Conservation (phyloP, 2,329 filamentous ascomycete genomes). For the Diplodia intermedia region DNA sequence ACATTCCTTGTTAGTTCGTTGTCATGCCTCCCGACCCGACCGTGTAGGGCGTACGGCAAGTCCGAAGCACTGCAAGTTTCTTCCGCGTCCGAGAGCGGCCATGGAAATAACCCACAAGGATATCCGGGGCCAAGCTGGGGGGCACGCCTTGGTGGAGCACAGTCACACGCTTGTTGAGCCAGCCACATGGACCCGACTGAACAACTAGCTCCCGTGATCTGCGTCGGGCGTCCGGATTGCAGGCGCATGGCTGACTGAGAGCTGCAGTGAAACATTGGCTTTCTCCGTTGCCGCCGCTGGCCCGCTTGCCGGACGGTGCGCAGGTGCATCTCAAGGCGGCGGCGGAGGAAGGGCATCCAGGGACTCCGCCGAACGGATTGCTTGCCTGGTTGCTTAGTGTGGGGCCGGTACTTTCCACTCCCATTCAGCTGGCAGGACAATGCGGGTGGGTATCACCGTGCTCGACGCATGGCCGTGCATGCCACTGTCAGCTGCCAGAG, state of each 20-base stretch:
- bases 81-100: background rate
- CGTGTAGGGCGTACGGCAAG: background rate
- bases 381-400: background rate
- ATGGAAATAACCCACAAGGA: background rate
- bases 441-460: slow-evolving; percentile 17
- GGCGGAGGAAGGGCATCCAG: slow-evolving; percentile 1
- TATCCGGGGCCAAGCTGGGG: background rate
- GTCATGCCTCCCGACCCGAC: background rate
- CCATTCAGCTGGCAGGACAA: background rate
- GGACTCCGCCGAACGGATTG: background rate
- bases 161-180: slow-evolving; percentile 4
- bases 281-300: slow-evolving; percentile 7
- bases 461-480: slow-evolving; percentile 14
- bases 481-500: slow-evolving; percentile 21
- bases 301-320: background rate
- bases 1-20: background rate
- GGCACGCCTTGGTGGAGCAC: slow-evolving; percentile 8
- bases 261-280: slow-evolving; percentile 28
- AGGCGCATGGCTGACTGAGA: slow-evolving; percentile 7
- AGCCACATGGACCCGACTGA: slow-evolving; percentile 23
- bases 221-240: slow-evolving; percentile 14
- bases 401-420: background rate
- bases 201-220: slow-evolving; percentile 28
- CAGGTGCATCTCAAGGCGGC: background rate
- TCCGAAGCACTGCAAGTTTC: slow-evolving; percentile 2